phyloP scores from a whole-genome alignment of 1,139 yeast genomes.

The Eremothecium sinecaudum region DNA sequence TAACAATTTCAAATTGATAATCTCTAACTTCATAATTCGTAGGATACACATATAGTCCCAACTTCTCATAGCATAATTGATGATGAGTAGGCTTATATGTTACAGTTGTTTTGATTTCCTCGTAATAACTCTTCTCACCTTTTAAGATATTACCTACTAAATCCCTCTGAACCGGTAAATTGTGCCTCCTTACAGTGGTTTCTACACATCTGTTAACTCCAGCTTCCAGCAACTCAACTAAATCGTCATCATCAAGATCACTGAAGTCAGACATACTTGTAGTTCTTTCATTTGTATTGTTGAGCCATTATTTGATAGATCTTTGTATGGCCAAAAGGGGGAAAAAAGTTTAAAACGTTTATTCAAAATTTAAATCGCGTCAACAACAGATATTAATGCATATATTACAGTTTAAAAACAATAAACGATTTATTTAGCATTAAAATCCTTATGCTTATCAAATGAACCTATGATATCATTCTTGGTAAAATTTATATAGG shows the following conservation, averaged over 20 bases:
- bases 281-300: constrained; percentile 2
- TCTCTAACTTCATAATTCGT: constrained; percentile 76
- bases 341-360: too few relatives aligned
- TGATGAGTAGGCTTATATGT: constrained; percentile 44
- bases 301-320: background rate
- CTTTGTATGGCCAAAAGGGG: too few relatives aligned
- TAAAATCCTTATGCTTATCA: constrained; percentile 24
- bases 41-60: constrained; percentile 66
- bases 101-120: constrained; percentile 30
- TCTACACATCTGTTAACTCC: constrained; percentile 30
- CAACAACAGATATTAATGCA: background rate
- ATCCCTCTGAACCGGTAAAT: constrained; percentile 31
- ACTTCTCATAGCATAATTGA: constrained; percentile 32
- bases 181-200: constrained; percentile 26
- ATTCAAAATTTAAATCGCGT: background rate
- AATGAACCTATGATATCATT: constrained; percentile 38
- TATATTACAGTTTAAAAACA: too few relatives aligned
- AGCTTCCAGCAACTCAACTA: constrained; percentile 26
- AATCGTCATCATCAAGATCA: constrained; percentile 30
- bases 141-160: constrained; percentile 29
- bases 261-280: constrained; percentile 13
- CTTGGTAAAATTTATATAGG: constrained; percentile 34
- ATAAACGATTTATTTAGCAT: constrained; percentile 3
- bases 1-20: constrained; percentile 76
- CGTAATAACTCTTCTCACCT: constrained; percentile 29